Percentiles rank a stretch among this genome's conserved stretches.
Conservation (phyloP, 805 yeast species). For the Metschnikowia vanudenii region DNA sequence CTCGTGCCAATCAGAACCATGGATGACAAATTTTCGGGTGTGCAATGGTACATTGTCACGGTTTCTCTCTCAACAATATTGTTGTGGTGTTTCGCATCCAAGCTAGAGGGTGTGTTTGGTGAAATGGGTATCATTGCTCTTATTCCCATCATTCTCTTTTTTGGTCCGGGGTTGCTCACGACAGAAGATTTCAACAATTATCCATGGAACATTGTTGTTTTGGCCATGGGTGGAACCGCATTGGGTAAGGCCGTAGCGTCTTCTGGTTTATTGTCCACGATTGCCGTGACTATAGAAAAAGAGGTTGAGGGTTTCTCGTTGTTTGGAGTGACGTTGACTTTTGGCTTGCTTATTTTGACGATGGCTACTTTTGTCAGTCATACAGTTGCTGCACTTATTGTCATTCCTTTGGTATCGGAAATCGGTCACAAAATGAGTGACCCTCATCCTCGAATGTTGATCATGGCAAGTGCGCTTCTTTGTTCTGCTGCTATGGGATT, state of each 20-base stretch:
- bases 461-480: constrained; percentile 61
- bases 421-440: constrained; percentile 73
- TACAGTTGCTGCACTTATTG: constrained; percentile 93
- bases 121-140: constrained; percentile 48
- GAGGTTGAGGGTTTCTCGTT: constrained; percentile 42
- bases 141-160: constrained; percentile 48
- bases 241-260: constrained; percentile 51
- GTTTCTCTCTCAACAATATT: constrained; percentile 46
- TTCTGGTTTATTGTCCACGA: constrained; percentile 47
- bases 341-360: constrained; percentile 72
- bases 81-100: constrained; percentile 49
- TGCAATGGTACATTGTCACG: constrained; percentile 42
- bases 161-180: constrained; percentile 49
- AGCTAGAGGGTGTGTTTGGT: constrained; percentile 44
- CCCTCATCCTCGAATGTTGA: constrained; percentile 83
- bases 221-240: constrained; percentile 58
- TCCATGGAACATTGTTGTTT: constrained; percentile 54
- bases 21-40: constrained; percentile 42
- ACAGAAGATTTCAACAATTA: constrained; percentile 49
- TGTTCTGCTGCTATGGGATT: constrained; percentile 97
- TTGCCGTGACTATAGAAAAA: constrained; percentile 44
- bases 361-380: constrained; percentile 96
- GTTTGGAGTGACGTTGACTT: constrained; percentile 46
- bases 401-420: constrained; percentile 86
- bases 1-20: constrained; percentile 48